Base-by-base conservation (phyloP, 1,284 basidiomycete species). In the Pseudozyma thailandica region DNA sequence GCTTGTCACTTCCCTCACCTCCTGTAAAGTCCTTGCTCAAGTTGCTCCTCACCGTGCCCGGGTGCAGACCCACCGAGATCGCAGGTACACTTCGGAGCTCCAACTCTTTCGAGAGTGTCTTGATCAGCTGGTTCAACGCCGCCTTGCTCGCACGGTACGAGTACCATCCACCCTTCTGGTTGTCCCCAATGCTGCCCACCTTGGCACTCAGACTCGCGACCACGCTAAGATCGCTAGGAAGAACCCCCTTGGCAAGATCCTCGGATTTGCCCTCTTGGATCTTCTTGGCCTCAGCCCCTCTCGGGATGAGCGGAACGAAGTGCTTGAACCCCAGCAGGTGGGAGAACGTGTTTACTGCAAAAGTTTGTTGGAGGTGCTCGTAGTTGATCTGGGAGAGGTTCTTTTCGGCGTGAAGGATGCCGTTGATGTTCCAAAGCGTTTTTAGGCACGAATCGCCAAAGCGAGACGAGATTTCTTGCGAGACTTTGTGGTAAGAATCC, bases 91-190 rank as follows among this genome's bases (percentile, higher is more conserved):
- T 86, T 72, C 86, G 86, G 42, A 82, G 60, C 81, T 86, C 84
- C 61, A 91, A 85, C 75, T 91, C 88, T 58, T 88, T 84, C 77
- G 90, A 88, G 62, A 90, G 88, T 2, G 88, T 90, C 59, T 88
- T 87, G 76, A 91, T 84, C 46, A 89, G 85, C 80, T 91, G 90
- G 78, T 91, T 91, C 58, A 91, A 85, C 41, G 90, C 90, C 0
- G 90, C 88, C 80, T 91, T 91, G 53, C 89, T 90, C 54, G 89
- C 85, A 41, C 90, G 86, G 80, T 91, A 91, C 25, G 88, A 89
- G 80, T 89, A 91, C 90, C 90, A 91, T 27, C 85, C 89, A 7
- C 89, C 89, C 46, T 85, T 85, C 30, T 82, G 81, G 78, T 90
- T 90, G 77, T 90, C 89, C 16, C 84, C 85, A 59, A 90, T 87